Base-by-base conservation (phyloP, 306 rosid genomes). In the Acacia acuminata region DNA sequence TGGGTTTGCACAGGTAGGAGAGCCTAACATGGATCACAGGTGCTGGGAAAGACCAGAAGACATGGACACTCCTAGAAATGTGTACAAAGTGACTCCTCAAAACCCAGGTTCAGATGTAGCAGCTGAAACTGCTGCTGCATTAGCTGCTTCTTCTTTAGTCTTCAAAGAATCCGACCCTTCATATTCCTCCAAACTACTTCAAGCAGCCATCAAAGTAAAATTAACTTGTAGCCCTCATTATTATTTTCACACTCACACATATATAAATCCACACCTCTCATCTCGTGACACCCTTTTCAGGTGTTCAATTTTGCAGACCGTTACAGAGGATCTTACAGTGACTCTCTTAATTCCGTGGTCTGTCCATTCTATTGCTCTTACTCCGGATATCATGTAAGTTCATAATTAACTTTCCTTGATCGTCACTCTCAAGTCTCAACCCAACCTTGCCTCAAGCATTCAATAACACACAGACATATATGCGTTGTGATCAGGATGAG, bases 11-110 rank as follows among this genome's bases (percentile, higher is more conserved):
- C 76, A 94, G 98, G 98, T 94, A 71, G 97, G 91, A 87, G 97
- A 93, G 32, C 90, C 97, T 43, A 93, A 90, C 76, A 65, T 77
- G 85, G 98, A 94, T 76, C 98, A 94, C 55, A 72, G 8, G 24
- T 93, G 98, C 81, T 93, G 98, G 98, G 97, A 94, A 86, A 91
- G 98, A 87, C 97, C 97, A 0, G 98, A 94, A 81, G 97, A 93
- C 75, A 94, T 91, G 97, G 97, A 93, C 84, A 93, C 98, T 1
- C 93, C 95, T 0, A 89, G 98, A 12, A 87, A 78, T 12, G 97
- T 87, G 20, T 95, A 95, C 79, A 93, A 89, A 81, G 91, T 95
- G 20, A 84, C 93, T 2, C 20, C 93, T 74, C 90, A 90, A 82
- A 93, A 78, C 63, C 98, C 98, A 45, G 98, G 98, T 5, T 93